Percentiles rank a stretch among this genome's conserved stretches.
Evolutionary conservation across 2,329 filamentous ascomycete species (phyloP).

Genomic region (Zymoseptoria pseudotritici): DNA sequence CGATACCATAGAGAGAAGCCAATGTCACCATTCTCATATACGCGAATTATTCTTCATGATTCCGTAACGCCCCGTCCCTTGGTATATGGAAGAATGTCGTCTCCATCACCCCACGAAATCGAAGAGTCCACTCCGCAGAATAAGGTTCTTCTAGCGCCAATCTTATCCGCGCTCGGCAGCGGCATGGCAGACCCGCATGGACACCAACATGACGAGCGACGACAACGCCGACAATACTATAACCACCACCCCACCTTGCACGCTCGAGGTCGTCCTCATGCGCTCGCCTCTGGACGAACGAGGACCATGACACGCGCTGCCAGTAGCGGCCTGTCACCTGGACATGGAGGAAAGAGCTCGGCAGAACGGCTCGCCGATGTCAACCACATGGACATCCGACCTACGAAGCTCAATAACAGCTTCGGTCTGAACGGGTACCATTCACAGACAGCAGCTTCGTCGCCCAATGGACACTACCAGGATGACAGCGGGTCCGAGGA

Average conservation of each 20-base stretch:
- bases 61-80: too few species aligned
- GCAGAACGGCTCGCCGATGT: conserved; percentile 5
- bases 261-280: conserved; percentile 4
- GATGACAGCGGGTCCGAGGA: conserved; percentile 30
- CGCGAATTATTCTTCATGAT: too few species aligned
- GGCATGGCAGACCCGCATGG: too few species aligned
- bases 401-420: conserved; percentile 8
- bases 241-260: not conserved
- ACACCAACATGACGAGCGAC: not conserved
- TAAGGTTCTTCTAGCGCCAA: too few species aligned
- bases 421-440: not conserved
- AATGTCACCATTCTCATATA: too few species aligned
- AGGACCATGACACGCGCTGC: conserved; percentile 20
- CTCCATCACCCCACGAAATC: too few species aligned
- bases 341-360: conserved; percentile 20
- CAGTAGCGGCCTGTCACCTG: conserved; percentile 16
- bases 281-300: not conserved
- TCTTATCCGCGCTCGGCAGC: too few species aligned
- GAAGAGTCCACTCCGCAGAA: too few species aligned
- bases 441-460: conserved; percentile 8
- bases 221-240: not conserved
- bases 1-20: too few species aligned
- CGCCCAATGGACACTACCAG: conserved; percentile 15
- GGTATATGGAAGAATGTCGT: too few species aligned
- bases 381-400: conserved; percentile 4